phyloP scores from a whole-genome alignment of 1,139 yeast species.

The Arxiozyma bovina region DNA sequence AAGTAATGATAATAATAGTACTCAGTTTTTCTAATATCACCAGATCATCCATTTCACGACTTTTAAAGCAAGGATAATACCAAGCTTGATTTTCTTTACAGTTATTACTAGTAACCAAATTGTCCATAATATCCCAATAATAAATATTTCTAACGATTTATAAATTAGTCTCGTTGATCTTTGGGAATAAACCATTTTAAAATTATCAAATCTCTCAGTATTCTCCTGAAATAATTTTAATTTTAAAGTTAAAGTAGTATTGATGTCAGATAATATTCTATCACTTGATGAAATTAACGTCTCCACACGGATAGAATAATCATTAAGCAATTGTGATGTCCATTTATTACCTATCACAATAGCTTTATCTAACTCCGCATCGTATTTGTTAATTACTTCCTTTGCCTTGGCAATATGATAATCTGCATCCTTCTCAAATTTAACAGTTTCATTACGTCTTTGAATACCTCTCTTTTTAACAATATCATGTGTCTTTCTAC shows the following conservation, averaged over 20 bases:
- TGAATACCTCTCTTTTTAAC: constrained; percentile 17
- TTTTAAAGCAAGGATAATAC: constrained; percentile 34
- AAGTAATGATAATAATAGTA: neutral
- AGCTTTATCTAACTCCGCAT: constrained; percentile 19
- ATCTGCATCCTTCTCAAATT: constrained; percentile 11
- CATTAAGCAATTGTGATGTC: constrained; percentile 28
- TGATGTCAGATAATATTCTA: constrained; percentile 71
- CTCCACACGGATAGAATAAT: constrained; percentile 37
- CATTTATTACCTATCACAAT: constrained; percentile 20
- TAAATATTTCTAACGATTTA: constrained; percentile 41
- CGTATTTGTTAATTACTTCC: constrained; percentile 16
- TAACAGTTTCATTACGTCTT: constrained; percentile 12
- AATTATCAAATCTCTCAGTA: constrained; percentile 45
- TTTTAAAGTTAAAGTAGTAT: constrained; percentile 68
- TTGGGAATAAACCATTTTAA: constrained; percentile 29
- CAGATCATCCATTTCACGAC: constrained; percentile 39
- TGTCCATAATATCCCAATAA: constrained; percentile 55
- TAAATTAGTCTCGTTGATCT: constrained; percentile 36
- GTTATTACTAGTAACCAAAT: constrained; percentile 63
- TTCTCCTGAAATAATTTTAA: constrained; percentile 62
- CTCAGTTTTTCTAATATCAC: constrained; percentile 15
- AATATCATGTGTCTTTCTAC: constrained; percentile 21
- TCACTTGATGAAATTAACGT: constrained; percentile 62
- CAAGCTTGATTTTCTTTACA: constrained; percentile 36
- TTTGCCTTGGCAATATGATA: constrained; percentile 14